Percentiles rank a stretch among this genome's conserved stretches.
phyloP scores from a whole-genome alignment of 2,329 filamentous ascomycete genomes.

The Beauveria brongniartii region DNA sequence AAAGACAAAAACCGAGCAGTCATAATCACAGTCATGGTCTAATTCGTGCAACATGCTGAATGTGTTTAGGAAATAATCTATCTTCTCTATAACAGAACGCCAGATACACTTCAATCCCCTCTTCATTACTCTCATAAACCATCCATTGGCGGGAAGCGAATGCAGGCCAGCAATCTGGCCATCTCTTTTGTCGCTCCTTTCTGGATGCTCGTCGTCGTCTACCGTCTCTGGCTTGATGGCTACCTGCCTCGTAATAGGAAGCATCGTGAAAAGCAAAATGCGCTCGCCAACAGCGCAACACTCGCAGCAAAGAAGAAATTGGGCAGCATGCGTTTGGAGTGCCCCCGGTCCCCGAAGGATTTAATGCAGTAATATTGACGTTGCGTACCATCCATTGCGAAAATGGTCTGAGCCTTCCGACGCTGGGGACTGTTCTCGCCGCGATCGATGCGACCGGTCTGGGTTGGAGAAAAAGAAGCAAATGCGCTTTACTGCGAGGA shows the following conservation, averaged over 20 bases:
- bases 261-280: not conserved
- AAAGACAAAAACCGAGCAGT: not conserved
- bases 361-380: no score
- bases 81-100: conserved; percentile 11
- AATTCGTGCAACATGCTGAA: not conserved
- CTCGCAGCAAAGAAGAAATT: not conserved
- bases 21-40: not conserved
- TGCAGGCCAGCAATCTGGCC: not conserved
- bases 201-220: not conserved
- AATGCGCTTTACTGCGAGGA: conserved; percentile 63
- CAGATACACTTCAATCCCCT: not conserved
- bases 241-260: not conserved
- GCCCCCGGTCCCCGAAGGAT: not conserved
- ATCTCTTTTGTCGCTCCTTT: not conserved
- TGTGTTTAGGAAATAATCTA: not conserved
- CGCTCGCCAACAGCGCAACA: not conserved
- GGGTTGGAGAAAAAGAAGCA: not conserved
- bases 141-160: not conserved
- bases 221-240: not conserved
- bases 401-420: not conserved
- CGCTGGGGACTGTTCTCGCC: not conserved
- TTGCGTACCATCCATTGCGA: no score
- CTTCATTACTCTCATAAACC: not conserved
- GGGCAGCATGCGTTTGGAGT: not conserved
- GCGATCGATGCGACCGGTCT: not conserved